Conservation (phyloP, 129 eudicot genomes). For the Erigeron canadensis region DNA sequence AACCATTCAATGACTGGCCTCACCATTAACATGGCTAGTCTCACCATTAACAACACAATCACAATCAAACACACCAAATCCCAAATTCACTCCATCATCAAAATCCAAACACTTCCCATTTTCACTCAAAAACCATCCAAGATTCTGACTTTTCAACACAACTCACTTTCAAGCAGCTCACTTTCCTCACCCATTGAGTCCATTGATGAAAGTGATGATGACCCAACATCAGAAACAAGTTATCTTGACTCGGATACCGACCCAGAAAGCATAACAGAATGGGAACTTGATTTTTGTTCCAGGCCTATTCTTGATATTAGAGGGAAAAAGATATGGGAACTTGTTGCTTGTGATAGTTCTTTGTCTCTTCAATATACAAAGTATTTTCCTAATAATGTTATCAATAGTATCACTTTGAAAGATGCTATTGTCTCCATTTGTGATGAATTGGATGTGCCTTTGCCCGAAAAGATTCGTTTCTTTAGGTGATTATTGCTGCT, state of each 20-base stretch:
- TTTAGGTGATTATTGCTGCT: slow-evolving; percentile 53
- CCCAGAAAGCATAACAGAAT: slow-evolving; percentile 74
- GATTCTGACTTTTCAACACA: slow-evolving; percentile 34
- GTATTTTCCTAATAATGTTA: slow-evolving; percentile 92
- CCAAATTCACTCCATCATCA: slow-evolving; percentile 25
- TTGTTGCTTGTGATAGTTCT: slow-evolving; percentile 85
- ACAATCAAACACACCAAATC: slow-evolving; percentile 42
- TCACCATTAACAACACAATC: slow-evolving; percentile 57
- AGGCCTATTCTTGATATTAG: slow-evolving; percentile 97
- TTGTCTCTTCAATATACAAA: slow-evolving; percentile 89
- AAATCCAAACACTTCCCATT: slow-evolving; percentile 38
- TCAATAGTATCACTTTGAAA: slow-evolving; percentile 85
- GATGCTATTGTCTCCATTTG: slow-evolving; percentile 71
- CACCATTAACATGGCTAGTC: slow-evolving; percentile 51
- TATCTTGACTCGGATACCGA: slow-evolving; percentile 84
- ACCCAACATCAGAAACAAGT: slow-evolving; percentile 78
- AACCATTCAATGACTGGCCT: slow-evolving; percentile 29
- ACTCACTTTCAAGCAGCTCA: slow-evolving; percentile 64
- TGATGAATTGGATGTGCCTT: slow-evolving; percentile 87
- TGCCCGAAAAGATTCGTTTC: slow-evolving; percentile 74
- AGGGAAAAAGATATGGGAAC: slow-evolving; percentile 97
- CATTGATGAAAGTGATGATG: slow-evolving; percentile 48
- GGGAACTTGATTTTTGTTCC: slow-evolving; percentile 97
- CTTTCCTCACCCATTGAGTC: slow-evolving; percentile 49
- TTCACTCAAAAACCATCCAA: slow-evolving; percentile 9